Conservation (phyloP, 805 yeast species). For the Kodamaea jinghongensis region DNA sequence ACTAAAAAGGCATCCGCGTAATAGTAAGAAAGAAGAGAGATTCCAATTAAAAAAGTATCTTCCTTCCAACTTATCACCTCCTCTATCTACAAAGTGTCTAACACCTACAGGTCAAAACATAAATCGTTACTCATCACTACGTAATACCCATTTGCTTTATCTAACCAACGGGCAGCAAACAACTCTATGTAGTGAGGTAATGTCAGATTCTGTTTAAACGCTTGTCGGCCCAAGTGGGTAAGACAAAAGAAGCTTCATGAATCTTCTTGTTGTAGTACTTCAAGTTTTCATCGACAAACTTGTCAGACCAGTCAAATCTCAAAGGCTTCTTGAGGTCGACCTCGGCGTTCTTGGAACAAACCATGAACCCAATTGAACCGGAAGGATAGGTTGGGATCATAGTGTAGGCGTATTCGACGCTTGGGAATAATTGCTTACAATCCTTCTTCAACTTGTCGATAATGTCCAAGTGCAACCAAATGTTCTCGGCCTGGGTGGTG, state of each 20-base stretch:
- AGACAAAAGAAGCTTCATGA: conserved; percentile 84
- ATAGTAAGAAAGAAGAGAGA: too few relatives aligned
- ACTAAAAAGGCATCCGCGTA: too few relatives aligned
- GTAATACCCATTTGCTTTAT: conserved; percentile 9
- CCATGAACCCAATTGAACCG: conserved; percentile 98
- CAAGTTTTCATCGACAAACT: conserved; percentile 62
- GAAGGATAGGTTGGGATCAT: conserved; percentile 96
- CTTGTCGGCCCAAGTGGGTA: conserved; percentile 85
- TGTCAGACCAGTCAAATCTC: conserved; percentile 56
- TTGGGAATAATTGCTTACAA: conserved; percentile 84
- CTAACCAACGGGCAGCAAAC: conserved; percentile 7
- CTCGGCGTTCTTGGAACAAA: conserved; percentile 72
- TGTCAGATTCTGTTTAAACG: conserved; percentile 29
- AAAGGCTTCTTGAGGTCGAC: conserved; percentile 68
- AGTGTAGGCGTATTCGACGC: conserved; percentile 86
- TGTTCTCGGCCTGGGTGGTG: conserved; percentile 93
- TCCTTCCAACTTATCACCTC: too few relatives aligned
- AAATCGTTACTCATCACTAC: conserved; percentile 7
- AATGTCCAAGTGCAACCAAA: conserved; percentile 87
- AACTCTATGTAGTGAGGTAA: conserved; percentile 2
- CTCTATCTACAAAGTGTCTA: too few relatives aligned
- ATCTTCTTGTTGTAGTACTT: conserved; percentile 80
- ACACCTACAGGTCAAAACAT: neutral
- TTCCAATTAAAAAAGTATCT: too few relatives aligned
- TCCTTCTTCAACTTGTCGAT: conserved; percentile 79